Conservation (phyloP, 106 monocot genomes). For the Amphibolis antarctica region DNA sequence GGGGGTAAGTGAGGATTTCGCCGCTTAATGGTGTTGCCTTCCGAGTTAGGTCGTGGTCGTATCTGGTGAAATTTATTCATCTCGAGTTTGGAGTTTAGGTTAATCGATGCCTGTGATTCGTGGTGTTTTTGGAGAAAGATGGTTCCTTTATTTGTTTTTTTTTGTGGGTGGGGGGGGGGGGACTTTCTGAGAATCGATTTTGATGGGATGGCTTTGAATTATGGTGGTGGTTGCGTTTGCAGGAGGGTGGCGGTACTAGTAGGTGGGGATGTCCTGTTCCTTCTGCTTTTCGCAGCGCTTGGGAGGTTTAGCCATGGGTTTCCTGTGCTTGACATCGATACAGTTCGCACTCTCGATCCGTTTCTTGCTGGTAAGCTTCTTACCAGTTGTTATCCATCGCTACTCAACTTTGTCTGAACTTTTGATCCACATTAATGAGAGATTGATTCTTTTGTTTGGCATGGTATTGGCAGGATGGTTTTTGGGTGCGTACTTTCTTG, state of each 20-base stretch:
- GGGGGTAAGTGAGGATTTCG: constrained; percentile 29
- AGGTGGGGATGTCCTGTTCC: constrained; percentile 57
- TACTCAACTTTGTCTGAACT: not conserved
- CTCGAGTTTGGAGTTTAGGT: no score
- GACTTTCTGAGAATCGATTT: no score
- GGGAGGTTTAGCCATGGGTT: constrained; percentile 83
- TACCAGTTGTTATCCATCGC: not conserved
- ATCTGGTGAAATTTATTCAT: no score
- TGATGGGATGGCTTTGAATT: not conserved
- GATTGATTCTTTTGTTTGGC: not conserved
- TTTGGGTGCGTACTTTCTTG: constrained; percentile 45
- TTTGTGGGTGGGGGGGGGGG: no score
- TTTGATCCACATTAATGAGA: not conserved
- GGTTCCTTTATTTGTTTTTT: constrained; percentile 2
- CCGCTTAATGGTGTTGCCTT: no score
- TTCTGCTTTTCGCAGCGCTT: constrained; percentile 67
- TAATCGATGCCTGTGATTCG: no score
- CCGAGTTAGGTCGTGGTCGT: no score
- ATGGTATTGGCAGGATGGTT: constrained; percentile 37
- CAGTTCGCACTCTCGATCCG: constrained; percentile 66
- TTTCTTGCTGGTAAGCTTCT: constrained; percentile 58
- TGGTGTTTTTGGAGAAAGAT: no score
- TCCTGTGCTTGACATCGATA: constrained; percentile 52
- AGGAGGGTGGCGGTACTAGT: constrained; percentile 66
- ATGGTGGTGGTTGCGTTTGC: not conserved